phyloP scores from a whole-genome alignment of 2,329 filamentous ascomycete genomes.

The Lachnellula suecica region DNA sequence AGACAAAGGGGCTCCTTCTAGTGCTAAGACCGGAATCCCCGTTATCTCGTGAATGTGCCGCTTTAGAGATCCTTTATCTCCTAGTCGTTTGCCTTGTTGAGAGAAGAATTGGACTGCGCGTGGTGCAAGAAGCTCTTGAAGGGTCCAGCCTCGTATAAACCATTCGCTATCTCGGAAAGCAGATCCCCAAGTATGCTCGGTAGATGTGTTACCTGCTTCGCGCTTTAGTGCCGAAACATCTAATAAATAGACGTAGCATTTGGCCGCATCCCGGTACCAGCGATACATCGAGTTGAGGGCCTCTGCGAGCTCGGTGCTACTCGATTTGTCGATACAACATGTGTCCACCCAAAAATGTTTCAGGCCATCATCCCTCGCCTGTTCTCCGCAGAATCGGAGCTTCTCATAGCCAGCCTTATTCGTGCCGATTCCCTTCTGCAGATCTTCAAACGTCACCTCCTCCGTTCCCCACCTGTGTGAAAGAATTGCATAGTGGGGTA shows the following conservation, averaged over 20 bases:
- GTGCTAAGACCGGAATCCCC: constrained; percentile 14
- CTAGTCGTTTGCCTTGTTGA: constrained; percentile 14
- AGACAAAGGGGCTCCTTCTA: constrained; percentile 13
- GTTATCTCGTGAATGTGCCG: constrained; percentile 19
- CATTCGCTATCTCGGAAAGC: constrained; percentile 13
- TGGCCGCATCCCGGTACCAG: constrained; percentile 17
- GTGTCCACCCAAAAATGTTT: constrained; percentile 21
- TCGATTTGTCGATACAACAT: constrained; percentile 21
- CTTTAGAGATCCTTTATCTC: constrained; percentile 18
- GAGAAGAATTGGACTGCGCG: constrained; percentile 18
- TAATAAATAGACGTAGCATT: constrained; percentile 18
- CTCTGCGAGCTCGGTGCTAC: constrained; percentile 12
- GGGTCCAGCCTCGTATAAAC: constrained; percentile 15
- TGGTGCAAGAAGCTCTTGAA: constrained; percentile 23
- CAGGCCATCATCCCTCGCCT: constrained; percentile 9
- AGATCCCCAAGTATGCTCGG: constrained; percentile 9
- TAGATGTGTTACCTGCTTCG: neutral
- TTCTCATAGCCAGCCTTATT: constrained; percentile 13
- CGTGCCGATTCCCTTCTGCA: constrained; percentile 2
- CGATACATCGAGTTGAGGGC: constrained; percentile 19
- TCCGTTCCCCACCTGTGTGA: constrained; percentile 23
- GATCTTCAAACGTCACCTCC: constrained; percentile 12
- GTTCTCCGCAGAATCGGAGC: constrained; percentile 17
- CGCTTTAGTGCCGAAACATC: constrained; percentile 8
- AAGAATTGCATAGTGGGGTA: constrained; percentile 28